Evolutionary conservation across 148 eudicot genomes (phyloP).

Genomic region (Beta vulgaris): DNA sequence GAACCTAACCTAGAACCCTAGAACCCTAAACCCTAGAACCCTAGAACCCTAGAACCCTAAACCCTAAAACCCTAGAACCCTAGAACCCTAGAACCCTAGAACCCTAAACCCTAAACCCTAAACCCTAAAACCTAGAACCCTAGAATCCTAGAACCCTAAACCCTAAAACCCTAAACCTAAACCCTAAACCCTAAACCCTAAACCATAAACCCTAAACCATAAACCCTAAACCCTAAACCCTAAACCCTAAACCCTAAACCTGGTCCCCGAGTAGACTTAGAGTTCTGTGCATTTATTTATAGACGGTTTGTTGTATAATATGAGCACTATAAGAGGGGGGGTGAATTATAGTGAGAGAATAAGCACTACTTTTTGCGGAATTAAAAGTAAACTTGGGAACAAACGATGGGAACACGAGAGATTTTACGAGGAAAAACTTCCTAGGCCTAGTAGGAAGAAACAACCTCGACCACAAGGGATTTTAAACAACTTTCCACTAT

Average conservation of each 20-base stretch:
- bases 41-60: constrained; percentile 9
- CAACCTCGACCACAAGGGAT: too few species aligned
- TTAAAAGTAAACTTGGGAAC: too few species aligned
- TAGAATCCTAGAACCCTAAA: constrained; percentile 23
- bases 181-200: constrained; percentile 21
- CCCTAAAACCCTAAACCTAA: constrained; percentile 31
- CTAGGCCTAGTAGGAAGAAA: too few species aligned
- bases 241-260: constrained; percentile 25
- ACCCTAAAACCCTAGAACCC: constrained; percentile 16
- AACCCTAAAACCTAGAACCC: constrained; percentile 26
- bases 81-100: constrained; percentile 22
- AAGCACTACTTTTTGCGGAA: too few species aligned
- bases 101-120: constrained; percentile 26
- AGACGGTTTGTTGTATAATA: too few species aligned
- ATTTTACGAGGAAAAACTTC: too few species aligned
- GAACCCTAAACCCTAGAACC: constrained; percentile 24
- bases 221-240: constrained; percentile 24
- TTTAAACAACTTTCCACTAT: too few species aligned
- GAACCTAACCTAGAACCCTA: constrained; percentile 23
- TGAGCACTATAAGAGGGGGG: too few species aligned
- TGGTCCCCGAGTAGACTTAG: too few species aligned
- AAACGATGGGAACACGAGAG: too few species aligned
- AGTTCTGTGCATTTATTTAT: too few species aligned
- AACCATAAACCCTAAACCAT: constrained; percentile 15
- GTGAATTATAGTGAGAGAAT: too few species aligned